Percentiles rank a stretch among this genome's conserved stretches.
Conservation (phyloP, 306 rosid genomes). For the Oemleria cerasiformis region DNA sequence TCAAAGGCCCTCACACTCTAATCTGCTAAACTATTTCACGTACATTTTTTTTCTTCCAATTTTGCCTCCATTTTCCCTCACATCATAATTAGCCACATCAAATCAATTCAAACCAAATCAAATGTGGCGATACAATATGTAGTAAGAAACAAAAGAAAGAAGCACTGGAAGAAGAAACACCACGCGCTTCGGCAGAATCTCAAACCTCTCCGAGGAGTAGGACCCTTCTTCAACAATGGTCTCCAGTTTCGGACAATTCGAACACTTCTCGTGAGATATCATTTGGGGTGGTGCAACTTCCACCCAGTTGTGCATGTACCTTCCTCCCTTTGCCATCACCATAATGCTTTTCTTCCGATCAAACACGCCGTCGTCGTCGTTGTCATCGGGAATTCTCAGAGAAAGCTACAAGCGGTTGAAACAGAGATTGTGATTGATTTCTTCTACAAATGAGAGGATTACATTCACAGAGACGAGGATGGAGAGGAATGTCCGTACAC, state of each 20-base stretch:
- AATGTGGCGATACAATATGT: not conserved
- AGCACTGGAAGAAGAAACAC: constrained; percentile 23
- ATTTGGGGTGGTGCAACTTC: constrained; percentile 10
- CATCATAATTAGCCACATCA: too few relatives aligned
- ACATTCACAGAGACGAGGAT: not conserved
- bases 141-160: constrained; percentile 14
- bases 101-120: not conserved
- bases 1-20: not conserved
- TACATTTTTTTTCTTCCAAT: too few relatives aligned
- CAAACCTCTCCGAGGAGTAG: not conserved
- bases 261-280: constrained; percentile 6
- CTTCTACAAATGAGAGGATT: not conserved
- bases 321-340: constrained; percentile 10
- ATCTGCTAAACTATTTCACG: not conserved
- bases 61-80: too few relatives aligned
- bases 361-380: not conserved
- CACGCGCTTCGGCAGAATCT: constrained; percentile 6
- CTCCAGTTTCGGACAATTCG: constrained; percentile 2
- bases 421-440: too few relatives aligned
- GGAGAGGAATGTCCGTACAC: not conserved
- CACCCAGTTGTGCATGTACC: not conserved
- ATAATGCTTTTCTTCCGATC: not conserved
- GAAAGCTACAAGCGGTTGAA: not conserved
- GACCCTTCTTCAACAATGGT: constrained; percentile 21
- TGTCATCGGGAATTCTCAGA: not conserved